A percentile compares a stretch with the other conserved stretches of the same genome.
Conservation (phyloP, 208 protist genomes). For the Leishmania tropica region DNA sequence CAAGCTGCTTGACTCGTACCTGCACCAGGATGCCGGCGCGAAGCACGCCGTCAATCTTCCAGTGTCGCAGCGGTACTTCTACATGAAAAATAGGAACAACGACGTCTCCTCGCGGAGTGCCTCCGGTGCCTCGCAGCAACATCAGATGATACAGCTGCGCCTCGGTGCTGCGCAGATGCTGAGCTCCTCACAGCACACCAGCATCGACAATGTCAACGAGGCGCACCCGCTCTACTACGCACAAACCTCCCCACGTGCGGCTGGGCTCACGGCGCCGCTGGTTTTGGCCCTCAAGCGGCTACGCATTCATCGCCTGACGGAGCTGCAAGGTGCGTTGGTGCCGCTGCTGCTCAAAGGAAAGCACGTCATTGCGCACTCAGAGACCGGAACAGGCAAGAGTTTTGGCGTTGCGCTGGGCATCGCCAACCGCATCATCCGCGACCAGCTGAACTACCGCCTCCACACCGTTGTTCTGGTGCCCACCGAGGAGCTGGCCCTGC, state of each 20-base stretch:
- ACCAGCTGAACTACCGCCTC: constrained; percentile 87
- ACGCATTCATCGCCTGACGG: constrained; percentile 73
- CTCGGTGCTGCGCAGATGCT: constrained; percentile 86
- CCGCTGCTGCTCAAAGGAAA: constrained; percentile 86
- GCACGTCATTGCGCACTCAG: constrained; percentile 89
- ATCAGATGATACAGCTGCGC: constrained; percentile 68
- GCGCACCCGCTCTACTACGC: constrained; percentile 87
- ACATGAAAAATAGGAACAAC: constrained; percentile 30
- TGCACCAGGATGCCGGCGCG: constrained; percentile 39
- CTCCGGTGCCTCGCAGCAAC: constrained; percentile 39
- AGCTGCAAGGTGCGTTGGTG: constrained; percentile 88
- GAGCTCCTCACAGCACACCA: constrained; percentile 49
- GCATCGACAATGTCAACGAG: constrained; percentile 77
- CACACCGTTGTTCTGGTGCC: constrained; percentile 89
- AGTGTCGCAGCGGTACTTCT: constrained; percentile 85
- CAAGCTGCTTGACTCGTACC: constrained; percentile 59
- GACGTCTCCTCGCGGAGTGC: not conserved
- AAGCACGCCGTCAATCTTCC: constrained; percentile 69
- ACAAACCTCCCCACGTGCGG: constrained; percentile 66
- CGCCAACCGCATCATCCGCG: constrained; percentile 82
- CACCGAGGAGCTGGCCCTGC: constrained; percentile 83
- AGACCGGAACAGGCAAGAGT: constrained; percentile 90
- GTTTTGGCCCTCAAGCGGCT: constrained; percentile 71
- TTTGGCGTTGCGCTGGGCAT: constrained; percentile 89
- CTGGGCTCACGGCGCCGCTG: constrained; percentile 77